These are phyloP conservation scores for Podaxis sp. DNA, from an alignment of 768 basidiomycete genomes.

Conservation along the genomic window DNA sequence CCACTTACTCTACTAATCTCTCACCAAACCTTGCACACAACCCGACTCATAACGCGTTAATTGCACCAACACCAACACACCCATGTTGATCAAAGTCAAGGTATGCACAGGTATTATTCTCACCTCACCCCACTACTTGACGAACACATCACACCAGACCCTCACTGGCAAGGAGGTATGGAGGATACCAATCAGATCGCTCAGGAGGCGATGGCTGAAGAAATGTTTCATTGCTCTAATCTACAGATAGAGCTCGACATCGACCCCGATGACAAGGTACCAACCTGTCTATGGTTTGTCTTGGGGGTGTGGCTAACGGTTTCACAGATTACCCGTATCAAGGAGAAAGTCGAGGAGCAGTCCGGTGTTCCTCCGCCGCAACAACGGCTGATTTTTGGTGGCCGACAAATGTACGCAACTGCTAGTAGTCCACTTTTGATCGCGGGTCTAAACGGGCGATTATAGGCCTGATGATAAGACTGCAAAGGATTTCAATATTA, in stretches of 20 bases:
- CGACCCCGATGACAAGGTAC: conserved; percentile 82
- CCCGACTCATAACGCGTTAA: background rate
- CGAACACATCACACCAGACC: conserved; percentile 51
- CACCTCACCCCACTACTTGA: conserved; percentile 12
- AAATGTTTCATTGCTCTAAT: conserved; percentile 5
- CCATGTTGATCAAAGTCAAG: conserved; percentile 92
- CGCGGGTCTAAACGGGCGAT: conserved; percentile 4
- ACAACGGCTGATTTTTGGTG: conserved; percentile 90
- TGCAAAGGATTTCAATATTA: conserved; percentile 80
- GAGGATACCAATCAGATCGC: conserved; percentile 3
- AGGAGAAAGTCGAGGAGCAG: conserved; percentile 98
- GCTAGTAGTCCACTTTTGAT: background rate
- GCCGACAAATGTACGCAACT: conserved; percentile 82
- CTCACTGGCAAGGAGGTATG: conserved; percentile 95
- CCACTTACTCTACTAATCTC: conserved; percentile 8
- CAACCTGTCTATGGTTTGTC: conserved; percentile 19
- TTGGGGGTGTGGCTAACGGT: background rate
- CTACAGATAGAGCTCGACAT: conserved; percentile 93
- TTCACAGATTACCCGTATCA: conserved; percentile 83
- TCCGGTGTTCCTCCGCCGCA: conserved; percentile 96
- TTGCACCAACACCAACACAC: background rate
- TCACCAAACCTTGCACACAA: background rate
- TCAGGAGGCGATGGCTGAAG: conserved; percentile 5
- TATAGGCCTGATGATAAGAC: conserved; percentile 89
- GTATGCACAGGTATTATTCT: conserved; percentile 33